These are phyloP conservation scores for Acanthamoeba sp. DNA, from an alignment of 208 protist genomes.

Conservation along the genomic window DNA sequence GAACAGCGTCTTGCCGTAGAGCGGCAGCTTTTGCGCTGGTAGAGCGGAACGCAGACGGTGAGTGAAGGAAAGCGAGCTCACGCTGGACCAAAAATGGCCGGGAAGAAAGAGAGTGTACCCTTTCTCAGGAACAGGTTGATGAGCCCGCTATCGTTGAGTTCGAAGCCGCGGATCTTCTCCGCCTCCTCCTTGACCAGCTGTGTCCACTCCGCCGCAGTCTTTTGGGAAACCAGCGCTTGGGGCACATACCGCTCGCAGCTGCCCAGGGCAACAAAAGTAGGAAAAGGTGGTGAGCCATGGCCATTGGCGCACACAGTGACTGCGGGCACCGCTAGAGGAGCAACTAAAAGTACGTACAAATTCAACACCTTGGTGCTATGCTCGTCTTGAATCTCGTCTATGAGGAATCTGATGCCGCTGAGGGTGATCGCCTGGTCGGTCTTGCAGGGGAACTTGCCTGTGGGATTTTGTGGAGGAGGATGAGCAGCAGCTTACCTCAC, in stretches of 20 bases:
- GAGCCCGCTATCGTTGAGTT: not conserved
- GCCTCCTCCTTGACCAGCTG: not conserved
- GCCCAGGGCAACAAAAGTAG: too few species aligned
- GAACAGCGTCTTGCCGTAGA: constrained; percentile 43
- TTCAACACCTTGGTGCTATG: not conserved
- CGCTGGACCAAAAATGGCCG: too few species aligned
- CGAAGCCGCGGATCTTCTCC: not conserved
- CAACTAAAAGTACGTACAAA: not conserved
- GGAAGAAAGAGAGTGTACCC: not conserved
- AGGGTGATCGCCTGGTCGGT: not conserved
- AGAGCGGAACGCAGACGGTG: not conserved
- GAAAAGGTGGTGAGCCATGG: not conserved
- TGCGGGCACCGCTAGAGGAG: not conserved
- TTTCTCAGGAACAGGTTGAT: constrained; percentile 21
- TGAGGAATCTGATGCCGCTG: not conserved
- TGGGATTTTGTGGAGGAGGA: too few species aligned
- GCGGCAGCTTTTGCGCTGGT: constrained; percentile 4
- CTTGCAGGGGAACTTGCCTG: not conserved
- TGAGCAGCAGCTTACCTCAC: too few species aligned
- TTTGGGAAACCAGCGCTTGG: not conserved
- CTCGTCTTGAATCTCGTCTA: not conserved
- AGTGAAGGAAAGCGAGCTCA: too few species aligned
- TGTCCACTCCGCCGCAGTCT: not conserved
- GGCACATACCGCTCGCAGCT: not conserved
- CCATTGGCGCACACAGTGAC: too few species aligned